These are phyloP conservation scores for Penicillium cinerascens DNA, from an alignment of 495 filamentous ascomycete genomes.

Conservation along the genomic window DNA sequence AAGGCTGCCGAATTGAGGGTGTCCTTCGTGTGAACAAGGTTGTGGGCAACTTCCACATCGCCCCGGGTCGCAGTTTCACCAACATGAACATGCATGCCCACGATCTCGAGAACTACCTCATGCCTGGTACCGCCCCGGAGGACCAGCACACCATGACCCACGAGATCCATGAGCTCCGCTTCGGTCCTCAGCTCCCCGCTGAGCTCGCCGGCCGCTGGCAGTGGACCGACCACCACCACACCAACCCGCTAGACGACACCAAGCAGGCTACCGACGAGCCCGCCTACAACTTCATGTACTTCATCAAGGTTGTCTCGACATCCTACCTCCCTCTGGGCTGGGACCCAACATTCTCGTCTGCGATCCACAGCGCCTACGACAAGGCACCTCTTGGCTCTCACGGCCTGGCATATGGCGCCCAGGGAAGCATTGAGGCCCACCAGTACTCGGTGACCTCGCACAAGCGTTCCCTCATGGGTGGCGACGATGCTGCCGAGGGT, in stretches of 20 bases:
- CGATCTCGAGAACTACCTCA: constrained; percentile 90
- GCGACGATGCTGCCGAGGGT: constrained; percentile 75
- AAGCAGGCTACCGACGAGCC: constrained; percentile 73
- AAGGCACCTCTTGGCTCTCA: constrained; percentile 60
- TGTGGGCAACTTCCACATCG: constrained; percentile 97
- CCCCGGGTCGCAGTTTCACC: constrained; percentile 89
- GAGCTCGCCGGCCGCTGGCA: constrained; percentile 61
- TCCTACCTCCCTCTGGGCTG: constrained; percentile 89
- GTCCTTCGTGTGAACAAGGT: constrained; percentile 96
- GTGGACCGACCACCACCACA: constrained; percentile 88
- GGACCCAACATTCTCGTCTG: constrained; percentile 50
- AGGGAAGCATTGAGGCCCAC: constrained; percentile 91
- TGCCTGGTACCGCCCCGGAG: constrained; percentile 47
- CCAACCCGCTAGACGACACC: constrained; percentile 86
- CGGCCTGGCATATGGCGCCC: constrained; percentile 49
- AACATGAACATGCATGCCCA: constrained; percentile 96
- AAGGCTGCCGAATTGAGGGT: constrained; percentile 94
- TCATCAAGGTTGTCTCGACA: constrained; percentile 95
- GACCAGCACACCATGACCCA: constrained; percentile 84
- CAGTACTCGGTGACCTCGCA: constrained; percentile 97
- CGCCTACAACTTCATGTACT: constrained; percentile 97
- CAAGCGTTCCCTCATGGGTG: constrained; percentile 78
- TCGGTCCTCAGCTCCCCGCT: constrained; percentile 87
- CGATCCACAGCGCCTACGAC: constrained; percentile 49
- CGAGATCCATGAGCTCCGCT: constrained; percentile 83